These are phyloP conservation scores for Stropharia rugosoannulata DNA, from an alignment of 768 basidiomycete genomes.

Conservation along the genomic window DNA sequence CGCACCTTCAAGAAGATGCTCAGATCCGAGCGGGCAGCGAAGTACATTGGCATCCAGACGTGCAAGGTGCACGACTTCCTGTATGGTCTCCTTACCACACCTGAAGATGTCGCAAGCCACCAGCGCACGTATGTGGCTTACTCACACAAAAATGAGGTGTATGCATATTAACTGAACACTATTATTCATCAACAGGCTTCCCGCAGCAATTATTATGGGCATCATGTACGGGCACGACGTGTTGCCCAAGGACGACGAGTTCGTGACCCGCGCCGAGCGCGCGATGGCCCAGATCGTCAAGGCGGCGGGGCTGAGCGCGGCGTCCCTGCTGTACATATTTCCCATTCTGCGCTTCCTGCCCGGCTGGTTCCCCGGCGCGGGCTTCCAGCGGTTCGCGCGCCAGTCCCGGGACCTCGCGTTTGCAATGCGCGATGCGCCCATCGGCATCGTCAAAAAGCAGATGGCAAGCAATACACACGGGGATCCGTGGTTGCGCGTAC, in stretches of 20 bases:
- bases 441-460: neutral
- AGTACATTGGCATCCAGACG: conserved; percentile 21
- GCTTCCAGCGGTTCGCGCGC: conserved; percentile 2
- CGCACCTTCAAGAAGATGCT: conserved; percentile 26
- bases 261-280: conserved; percentile 2
- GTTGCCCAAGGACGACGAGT: neutral
- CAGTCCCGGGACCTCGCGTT: conserved; percentile 3
- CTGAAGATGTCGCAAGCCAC: conserved; percentile 9
- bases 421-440: neutral
- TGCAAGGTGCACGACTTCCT: conserved; percentile 20
- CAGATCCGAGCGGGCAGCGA: conserved; percentile 13
- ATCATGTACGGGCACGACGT: conserved; percentile 13
- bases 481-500: no score
- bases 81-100: conserved; percentile 8
- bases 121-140: conserved; percentile 2
- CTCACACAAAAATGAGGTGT: neutral
- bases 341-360: conserved; percentile 13
- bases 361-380: conserved; percentile 12
- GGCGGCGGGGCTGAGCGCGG: neutral
- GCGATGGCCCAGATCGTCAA: conserved; percentile 2
- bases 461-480: neutral
- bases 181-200: neutral
- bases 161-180: neutral
- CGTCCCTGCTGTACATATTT: conserved; percentile 8
- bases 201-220: conserved; percentile 12